A percentile compares a stretch with the other conserved stretches of the same genome.
These are phyloP conservation scores for Chaetomium strumarium DNA, from an alignment of 2,329 filamentous ascomycete genomes.

Conservation along the genomic window DNA sequence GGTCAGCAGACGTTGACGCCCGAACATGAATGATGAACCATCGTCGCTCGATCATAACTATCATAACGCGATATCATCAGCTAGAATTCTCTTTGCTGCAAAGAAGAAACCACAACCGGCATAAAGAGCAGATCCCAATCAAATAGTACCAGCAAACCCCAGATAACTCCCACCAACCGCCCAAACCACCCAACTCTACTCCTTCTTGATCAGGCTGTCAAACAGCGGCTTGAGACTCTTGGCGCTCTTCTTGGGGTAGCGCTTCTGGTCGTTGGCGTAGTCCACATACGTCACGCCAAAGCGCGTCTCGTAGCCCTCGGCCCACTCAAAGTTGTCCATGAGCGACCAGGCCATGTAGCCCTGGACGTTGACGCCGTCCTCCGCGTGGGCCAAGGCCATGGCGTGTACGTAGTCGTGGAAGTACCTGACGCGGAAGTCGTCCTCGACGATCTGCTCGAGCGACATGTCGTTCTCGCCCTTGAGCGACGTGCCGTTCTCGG, in stretches of 20 bases:
- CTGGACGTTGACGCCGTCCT: conserved; percentile 71
- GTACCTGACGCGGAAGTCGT: conserved; percentile 77
- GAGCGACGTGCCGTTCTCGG: conserved; percentile 81
- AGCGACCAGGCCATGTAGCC: conserved; percentile 81
- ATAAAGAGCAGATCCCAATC: not conserved
- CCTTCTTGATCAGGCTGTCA: conserved; percentile 62
- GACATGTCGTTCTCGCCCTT: conserved; percentile 76
- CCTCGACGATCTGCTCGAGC: conserved; percentile 64
- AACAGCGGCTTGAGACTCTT: conserved; percentile 65
- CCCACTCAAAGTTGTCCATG: conserved; percentile 89
- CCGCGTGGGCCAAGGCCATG: conserved; percentile 62
- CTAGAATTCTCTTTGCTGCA: too few species aligned
- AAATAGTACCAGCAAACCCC: not conserved
- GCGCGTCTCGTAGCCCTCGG: conserved; percentile 82
- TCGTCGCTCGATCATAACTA: conserved; percentile 9
- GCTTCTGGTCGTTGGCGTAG: conserved; percentile 71
- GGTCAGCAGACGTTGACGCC: too few species aligned
- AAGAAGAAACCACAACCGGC: not conserved
- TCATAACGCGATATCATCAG: conserved; percentile 5
- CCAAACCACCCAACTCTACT: conserved; percentile 26
- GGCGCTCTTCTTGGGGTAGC: conserved; percentile 80
- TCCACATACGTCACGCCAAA: conserved; percentile 83
- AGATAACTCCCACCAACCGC: not conserved
- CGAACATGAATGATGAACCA: not conserved
- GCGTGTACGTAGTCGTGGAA: conserved; percentile 72